Evolutionary conservation across 2,329 filamentous ascomycete species (phyloP), one percentile per base, ranked within the genome.

Genomic region (Trichoderma harzianum): DNA sequence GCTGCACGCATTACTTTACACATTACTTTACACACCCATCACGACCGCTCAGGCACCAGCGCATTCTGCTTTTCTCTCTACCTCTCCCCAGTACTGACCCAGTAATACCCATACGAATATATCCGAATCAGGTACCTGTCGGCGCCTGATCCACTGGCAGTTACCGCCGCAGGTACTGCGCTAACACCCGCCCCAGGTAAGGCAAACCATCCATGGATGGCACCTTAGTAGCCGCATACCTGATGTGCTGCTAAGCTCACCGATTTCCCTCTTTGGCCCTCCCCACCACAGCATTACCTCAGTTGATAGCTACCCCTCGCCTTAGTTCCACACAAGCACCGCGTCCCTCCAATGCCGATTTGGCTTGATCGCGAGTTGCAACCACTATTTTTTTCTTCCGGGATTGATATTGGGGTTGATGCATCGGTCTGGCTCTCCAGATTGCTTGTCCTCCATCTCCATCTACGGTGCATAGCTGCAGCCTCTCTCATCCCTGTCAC

Each of bases 241-340:
- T 21, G 4, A 34, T 4, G 32, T 16, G 47, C 47, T 53, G 47
- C 47, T 53, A 60, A 21, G 30, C 57, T n/a, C 57, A 8, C 32
- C 32, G 32, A 32, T 34, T 58, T 65, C 57, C 60, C 57, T 18
- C 32, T 64, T 64, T 34, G 60, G 55, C 43, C 55, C 36, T 65
- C 70, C 70, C 70, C 67, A 55, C 70, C 58, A 62, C 64, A 24
- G 47, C 70, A 61, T 63, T 58, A 63, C 70, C 57, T 30, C 47
- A 53, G 47, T 53, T 53, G 36, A 53, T 51, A 73, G 72, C 72
- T 73, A 73, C 72, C 72, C 72, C 72, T 73, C 72, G 72, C 72
- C 70, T 47, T 73, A 78, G 79, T 79, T 76, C 81, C 80, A 82
- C 80, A 79, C 77, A 76, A 81, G 80, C 80, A 82, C 73, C 74